A percentile compares a stretch with the other conserved stretches of the same genome.
Evolutionary conservation across 1,139 yeast genomes (phyloP).

Genomic region (Candida frijolesensis): DNA sequence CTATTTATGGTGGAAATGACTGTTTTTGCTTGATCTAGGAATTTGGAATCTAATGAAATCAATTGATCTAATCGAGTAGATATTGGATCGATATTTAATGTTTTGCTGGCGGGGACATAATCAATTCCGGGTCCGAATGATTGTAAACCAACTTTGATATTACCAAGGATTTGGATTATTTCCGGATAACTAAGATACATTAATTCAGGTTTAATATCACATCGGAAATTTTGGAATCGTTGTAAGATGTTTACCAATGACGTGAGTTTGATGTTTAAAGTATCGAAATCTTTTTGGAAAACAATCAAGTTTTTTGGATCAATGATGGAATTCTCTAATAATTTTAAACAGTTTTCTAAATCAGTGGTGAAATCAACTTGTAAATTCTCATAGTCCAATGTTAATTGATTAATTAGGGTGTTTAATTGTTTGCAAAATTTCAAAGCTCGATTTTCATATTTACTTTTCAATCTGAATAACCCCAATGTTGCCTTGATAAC

Average conservation of each 20-base stretch:
- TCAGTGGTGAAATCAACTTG: constrained; percentile 7
- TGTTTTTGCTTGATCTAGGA: neutral
- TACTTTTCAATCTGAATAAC: constrained; percentile 26
- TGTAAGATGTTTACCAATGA: constrained; percentile 7
- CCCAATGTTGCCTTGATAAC: constrained; percentile 7
- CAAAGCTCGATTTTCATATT: constrained; percentile 34
- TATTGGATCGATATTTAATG: constrained; percentile 17
- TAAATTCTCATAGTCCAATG: constrained; percentile 9
- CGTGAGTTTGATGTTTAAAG: constrained; percentile 5
- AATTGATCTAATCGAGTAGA: constrained; percentile 17
- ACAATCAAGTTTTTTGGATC: neutral
- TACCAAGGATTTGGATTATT: constrained; percentile 8
- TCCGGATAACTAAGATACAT: constrained; percentile 24
- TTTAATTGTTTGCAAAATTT: constrained; percentile 31
- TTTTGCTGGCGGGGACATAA: constrained; percentile 21
- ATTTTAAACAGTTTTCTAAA: constrained; percentile 1
- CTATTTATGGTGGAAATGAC: neutral
- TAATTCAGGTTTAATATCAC: constrained; percentile 19
- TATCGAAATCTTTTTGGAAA: constrained; percentile 2
- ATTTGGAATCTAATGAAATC: constrained; percentile 10
- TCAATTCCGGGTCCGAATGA: constrained; percentile 13
- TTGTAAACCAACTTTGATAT: constrained; percentile 9
- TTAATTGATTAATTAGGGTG: constrained; percentile 15
- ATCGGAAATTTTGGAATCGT: constrained; percentile 12
- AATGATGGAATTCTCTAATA: constrained; percentile 1